These are phyloP conservation scores for Bertia moriformis DNA, from an alignment of 2,329 filamentous ascomycete species.

Conservation along the genomic window DNA sequence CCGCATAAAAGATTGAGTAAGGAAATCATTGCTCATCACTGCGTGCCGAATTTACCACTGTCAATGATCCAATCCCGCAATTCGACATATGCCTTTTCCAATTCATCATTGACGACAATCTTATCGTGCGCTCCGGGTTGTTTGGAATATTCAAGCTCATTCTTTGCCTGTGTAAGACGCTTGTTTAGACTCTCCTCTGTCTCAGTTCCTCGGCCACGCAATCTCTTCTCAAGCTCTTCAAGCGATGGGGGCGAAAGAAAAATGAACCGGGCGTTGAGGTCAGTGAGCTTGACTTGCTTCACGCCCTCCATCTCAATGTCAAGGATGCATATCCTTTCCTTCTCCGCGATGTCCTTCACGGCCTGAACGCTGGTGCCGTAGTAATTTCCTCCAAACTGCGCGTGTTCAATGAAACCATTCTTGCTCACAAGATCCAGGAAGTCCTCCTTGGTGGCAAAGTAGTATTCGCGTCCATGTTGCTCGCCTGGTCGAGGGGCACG, in stretches of 20 bases:
- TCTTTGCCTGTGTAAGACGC: constrained; percentile 55
- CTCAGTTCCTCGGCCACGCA: constrained; percentile 67
- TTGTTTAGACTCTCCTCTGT: constrained; percentile 56
- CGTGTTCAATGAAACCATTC: constrained; percentile 70
- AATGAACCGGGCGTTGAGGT: constrained; percentile 63
- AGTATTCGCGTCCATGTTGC: constrained; percentile 64
- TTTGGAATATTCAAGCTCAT: constrained; percentile 61
- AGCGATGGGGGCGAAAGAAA: constrained; percentile 72
- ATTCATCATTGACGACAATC: constrained; percentile 51
- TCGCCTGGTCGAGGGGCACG: constrained; percentile 64
- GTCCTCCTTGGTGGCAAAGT: constrained; percentile 53
- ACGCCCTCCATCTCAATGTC: constrained; percentile 99
- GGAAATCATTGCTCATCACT: constrained; percentile 9
- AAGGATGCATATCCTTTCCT: constrained; percentile 64
- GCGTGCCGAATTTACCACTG: constrained; percentile 15
- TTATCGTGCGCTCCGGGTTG: constrained; percentile 51
- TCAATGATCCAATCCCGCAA: constrained; percentile 32
- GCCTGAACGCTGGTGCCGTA: constrained; percentile 77
- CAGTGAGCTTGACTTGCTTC: constrained; percentile 74
- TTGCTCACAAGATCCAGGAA: constrained; percentile 56
- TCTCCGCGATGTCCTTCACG: constrained; percentile 59
- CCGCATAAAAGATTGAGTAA: neutral
- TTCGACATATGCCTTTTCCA: constrained; percentile 38
- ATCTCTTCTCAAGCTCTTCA: constrained; percentile 57
- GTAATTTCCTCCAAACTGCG: constrained; percentile 69